Evolutionary conservation across 163 green algal species (phyloP).

Genomic region (Chlamydomonas reinhardtii): DNA sequence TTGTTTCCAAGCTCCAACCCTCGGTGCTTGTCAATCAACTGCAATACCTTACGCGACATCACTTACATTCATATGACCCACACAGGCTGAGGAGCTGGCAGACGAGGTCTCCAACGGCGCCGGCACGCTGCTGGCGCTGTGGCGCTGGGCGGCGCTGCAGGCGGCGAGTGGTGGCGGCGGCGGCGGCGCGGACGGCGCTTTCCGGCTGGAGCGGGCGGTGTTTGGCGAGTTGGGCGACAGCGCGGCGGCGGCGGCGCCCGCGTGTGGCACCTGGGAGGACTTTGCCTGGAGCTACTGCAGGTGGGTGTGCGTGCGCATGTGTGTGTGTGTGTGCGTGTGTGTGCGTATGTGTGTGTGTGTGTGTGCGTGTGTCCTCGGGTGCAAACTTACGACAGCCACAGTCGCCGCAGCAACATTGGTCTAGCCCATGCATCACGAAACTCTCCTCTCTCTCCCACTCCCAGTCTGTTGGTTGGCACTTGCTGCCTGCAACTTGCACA

Average conservation of each 20-base stretch:
- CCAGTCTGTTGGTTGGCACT: no score
- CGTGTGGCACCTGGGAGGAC: conserved; percentile 81
- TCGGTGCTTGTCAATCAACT: no score
- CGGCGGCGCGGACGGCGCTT: conserved; percentile 9
- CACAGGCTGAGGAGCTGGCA: conserved; percentile 66
- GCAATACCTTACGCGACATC: no score
- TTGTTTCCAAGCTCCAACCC: no score
- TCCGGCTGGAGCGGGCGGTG: conserved; percentile 73
- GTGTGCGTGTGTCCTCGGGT: no score
- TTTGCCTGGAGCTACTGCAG: conserved; percentile 76
- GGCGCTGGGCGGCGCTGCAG: conserved; percentile 76
- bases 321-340: neutral
- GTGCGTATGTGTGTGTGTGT: conserved; percentile 38
- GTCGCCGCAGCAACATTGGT: no score
- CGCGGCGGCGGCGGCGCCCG: conserved; percentile 68
- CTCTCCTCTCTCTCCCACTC: no score
- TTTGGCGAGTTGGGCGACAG: conserved; percentile 74
- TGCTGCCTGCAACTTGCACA: no score
- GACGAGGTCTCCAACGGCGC: conserved; percentile 63
- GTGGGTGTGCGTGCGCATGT: neutral
- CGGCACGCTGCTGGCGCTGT: conserved; percentile 68
- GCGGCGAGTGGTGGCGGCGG: neutral
- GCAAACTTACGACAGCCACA: no score
- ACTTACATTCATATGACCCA: no score
- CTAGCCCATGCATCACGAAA: no score